These are phyloP conservation scores for Dactylonectria macrodidyma DNA, from an alignment of 2,329 filamentous ascomycete genomes.

Conservation along the genomic window DNA sequence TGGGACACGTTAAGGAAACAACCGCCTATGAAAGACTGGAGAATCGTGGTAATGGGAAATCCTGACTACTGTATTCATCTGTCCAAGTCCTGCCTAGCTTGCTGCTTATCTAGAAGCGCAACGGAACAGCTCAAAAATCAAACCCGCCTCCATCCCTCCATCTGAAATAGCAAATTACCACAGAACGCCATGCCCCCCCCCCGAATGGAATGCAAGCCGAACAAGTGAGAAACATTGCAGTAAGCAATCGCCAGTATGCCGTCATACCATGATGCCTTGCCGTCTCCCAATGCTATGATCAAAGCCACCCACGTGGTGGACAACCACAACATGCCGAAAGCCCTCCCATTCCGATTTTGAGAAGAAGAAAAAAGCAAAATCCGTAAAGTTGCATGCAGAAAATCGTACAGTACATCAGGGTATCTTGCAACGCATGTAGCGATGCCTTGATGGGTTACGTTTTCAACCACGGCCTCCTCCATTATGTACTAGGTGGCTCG, in stretches of 20 bases:
- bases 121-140: slow-evolving; percentile 27
- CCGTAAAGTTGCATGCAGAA: slow-evolving; percentile 13
- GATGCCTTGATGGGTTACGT: slow-evolving; percentile 2
- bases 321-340: slow-evolving; percentile 1
- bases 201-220: slow-evolving; percentile 29
- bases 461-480: slow-evolving; percentile 7
- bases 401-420: slow-evolving; percentile 19
- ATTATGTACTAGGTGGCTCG: slow-evolving; percentile 2
- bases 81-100: slow-evolving; percentile 15
- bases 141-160: slow-evolving; percentile 29
- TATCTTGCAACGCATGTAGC: not conserved
- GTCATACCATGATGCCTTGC: slow-evolving; percentile 39
- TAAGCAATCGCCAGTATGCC: slow-evolving; percentile 39
- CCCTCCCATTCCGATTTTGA: slow-evolving; percentile 1
- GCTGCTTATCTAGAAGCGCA: slow-evolving; percentile 23
- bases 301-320: slow-evolving; percentile 7
- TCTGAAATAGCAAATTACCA: slow-evolving; percentile 32
- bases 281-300: slow-evolving; percentile 14
- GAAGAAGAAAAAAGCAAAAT: slow-evolving; percentile 25
- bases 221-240: slow-evolving; percentile 17
- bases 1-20: not conserved
- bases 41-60: not conserved
- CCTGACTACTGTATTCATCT: slow-evolving; percentile 6
- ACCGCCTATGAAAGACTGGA: not conserved
- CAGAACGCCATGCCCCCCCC: slow-evolving; percentile 28